Conservation (phyloP, 2,329 filamentous ascomycete species). For the Aspergillus clavatus region DNA sequence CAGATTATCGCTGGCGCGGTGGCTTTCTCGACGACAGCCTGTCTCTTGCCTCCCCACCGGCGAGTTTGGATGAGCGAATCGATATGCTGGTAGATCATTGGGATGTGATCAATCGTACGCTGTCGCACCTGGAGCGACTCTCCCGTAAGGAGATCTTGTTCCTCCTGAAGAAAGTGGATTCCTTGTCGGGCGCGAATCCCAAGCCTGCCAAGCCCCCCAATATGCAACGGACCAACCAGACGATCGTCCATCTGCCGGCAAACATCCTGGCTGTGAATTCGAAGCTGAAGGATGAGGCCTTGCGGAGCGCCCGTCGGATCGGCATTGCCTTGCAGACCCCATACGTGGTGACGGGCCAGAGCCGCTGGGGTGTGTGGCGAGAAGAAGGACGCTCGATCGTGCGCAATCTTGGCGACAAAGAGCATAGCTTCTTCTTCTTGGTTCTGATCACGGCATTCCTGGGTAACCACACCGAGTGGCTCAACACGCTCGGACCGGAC, state of each 20-base stretch:
- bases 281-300: constrained; percentile 45
- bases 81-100: constrained; percentile 55
- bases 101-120: constrained; percentile 54
- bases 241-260: constrained; percentile 46
- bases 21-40: constrained; percentile 37
- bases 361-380: constrained; percentile 57
- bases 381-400: constrained; percentile 57
- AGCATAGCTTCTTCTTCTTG: constrained; percentile 57
- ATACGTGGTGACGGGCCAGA: constrained; percentile 54
- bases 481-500: constrained; percentile 51
- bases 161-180: constrained; percentile 47
- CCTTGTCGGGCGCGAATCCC: constrained; percentile 35
- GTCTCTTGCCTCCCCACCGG: constrained; percentile 44
- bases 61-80: constrained; percentile 50
- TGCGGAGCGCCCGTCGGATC: constrained; percentile 48
- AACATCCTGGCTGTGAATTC: constrained; percentile 44
- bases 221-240: constrained; percentile 47
- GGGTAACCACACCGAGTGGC: constrained; percentile 57
- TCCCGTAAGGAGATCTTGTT: constrained; percentile 50
- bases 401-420: constrained; percentile 50
- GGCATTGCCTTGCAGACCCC: constrained; percentile 53
- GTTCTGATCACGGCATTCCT: constrained; percentile 56
- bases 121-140: constrained; percentile 50
- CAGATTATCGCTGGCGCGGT: constrained; percentile 36
- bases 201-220: constrained; percentile 44